Evolutionary conservation across 345 rosid species (phyloP).

Genomic region (Brassica nigra): DNA sequence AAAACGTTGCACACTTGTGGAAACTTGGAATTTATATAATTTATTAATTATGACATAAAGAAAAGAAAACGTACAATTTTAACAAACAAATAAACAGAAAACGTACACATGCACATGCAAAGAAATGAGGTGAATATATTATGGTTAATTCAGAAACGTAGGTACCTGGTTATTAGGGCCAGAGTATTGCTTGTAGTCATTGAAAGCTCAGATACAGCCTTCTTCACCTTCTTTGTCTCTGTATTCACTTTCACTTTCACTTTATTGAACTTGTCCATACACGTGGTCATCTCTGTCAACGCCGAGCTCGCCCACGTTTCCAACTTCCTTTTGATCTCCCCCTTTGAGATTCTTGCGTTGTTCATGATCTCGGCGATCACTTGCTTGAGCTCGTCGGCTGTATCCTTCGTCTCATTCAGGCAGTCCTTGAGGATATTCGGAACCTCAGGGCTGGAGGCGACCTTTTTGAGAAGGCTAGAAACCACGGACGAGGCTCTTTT

Average conservation of each 20-base stretch:
- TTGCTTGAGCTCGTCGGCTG: slow-evolving; percentile 58
- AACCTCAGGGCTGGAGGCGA: slow-evolving; percentile 39
- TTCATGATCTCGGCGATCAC: slow-evolving; percentile 45
- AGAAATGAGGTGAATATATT: not conserved
- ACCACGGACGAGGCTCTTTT: slow-evolving; percentile 32
- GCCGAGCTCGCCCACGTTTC: slow-evolving; percentile 36
- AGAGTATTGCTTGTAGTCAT: slow-evolving; percentile 62
- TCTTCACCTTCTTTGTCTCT: slow-evolving; percentile 45
- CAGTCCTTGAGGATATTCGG: slow-evolving; percentile 50
- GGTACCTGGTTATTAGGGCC: slow-evolving; percentile 54
- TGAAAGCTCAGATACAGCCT: slow-evolving; percentile 42
- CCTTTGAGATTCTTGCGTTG: slow-evolving; percentile 11
- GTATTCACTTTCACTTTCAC: slow-evolving; percentile 39
- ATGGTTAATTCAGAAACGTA: slow-evolving; percentile 26
- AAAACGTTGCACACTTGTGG: not conserved
- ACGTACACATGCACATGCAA: slow-evolving; percentile 19
- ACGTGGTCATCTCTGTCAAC: slow-evolving; percentile 47
- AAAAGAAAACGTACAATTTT: not conserved
- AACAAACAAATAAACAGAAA: not conserved
- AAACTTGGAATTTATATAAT: not conserved
- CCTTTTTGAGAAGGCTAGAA: slow-evolving; percentile 35
- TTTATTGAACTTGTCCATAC: slow-evolving; percentile 65
- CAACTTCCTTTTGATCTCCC: slow-evolving; percentile 45
- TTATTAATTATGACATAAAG: not conserved
- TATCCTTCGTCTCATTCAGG: slow-evolving; percentile 41